Conservation (phyloP, 164 flowering plant species). For the Kalanchoe fedtschenkoi region DNA sequence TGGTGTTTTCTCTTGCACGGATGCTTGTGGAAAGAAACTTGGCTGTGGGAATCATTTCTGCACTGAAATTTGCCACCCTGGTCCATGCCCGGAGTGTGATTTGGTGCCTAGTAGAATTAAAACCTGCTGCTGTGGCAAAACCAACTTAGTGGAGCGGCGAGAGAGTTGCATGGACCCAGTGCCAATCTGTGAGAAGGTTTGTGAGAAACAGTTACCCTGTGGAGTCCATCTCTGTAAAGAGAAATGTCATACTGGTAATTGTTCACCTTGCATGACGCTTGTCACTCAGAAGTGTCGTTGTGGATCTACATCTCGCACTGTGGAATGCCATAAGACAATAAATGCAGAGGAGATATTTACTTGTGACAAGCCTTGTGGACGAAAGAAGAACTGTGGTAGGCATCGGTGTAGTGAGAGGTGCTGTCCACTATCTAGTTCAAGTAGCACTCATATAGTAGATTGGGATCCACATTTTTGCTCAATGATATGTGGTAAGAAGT, state of each 20-base stretch:
- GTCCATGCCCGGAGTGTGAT: conserved; percentile 79
- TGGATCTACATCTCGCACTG: conserved; percentile 58
- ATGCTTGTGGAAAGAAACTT: conserved; percentile 55
- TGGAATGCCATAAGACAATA: conserved; percentile 57
- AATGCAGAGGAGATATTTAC: conserved; percentile 31
- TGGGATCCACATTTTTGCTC: conserved; percentile 90
- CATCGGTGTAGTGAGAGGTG: conserved; percentile 93
- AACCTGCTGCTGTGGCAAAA: conserved; percentile 82
- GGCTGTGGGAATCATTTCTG: conserved; percentile 76
- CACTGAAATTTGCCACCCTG: conserved; percentile 69
- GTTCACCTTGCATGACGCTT: conserved; percentile 51
- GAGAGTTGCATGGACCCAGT: conserved; percentile 72
- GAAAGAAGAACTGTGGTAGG: conserved; percentile 91
- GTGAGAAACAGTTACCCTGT: conserved; percentile 66
- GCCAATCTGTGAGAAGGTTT: conserved; percentile 54
- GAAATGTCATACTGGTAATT: conserved; percentile 68
- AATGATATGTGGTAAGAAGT: conserved; percentile 84
- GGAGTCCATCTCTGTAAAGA: conserved; percentile 57
- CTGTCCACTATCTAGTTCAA: conserved; percentile 60
- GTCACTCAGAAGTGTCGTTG: conserved; percentile 83
- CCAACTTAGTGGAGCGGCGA: conserved; percentile 39
- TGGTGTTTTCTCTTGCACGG: conserved; percentile 72
- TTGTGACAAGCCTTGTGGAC: conserved; percentile 78
- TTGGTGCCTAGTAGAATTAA: conserved; percentile 47
- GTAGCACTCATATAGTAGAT: conserved; percentile 19